Evolutionary conservation across 2,329 filamentous ascomycete species (phyloP), one percentile per base, ranked within the genome.

Genomic region (Aspergillus fumigatus): DNA sequence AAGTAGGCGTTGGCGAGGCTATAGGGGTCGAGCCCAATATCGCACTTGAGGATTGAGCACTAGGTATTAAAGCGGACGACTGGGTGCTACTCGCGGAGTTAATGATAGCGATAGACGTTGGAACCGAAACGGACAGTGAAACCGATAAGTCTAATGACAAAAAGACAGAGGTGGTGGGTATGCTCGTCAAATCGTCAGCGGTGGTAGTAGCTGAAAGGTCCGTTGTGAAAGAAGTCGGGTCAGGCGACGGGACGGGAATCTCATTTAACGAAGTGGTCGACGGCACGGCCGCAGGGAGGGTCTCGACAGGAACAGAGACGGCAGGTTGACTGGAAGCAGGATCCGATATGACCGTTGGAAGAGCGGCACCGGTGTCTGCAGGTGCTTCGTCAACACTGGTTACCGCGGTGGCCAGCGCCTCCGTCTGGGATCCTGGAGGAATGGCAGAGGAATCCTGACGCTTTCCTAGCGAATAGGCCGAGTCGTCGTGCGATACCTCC

Each of bases 161-260:
- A 19, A 32, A 25, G 29, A 21, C 38, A 29, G 43, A 27, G 5
- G 57, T 38, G 6, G 50, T 45, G 21, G 51, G 45, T 26, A 50
- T 50, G 17, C 41, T 45, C n/a, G 57, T 54, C 19, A 35, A 11
- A 21, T 49, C 48, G 35, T 35, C 7, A 38, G 17, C 40, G 40
- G 53, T 54, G 4, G 61, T 61, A 35, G 38, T 50, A n/a, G 32
- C 9, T 1, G 60, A 52, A 23, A 55, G 58, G 38, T 55, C 57
- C 11, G 58, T 51, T 4, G 61, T 56, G 10, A 45, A 51, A 23
- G 57, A 60, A 45, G 53, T 27, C 47, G 50, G 57, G 19, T 27
- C 58, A 14, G 59, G 55, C 11, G 53, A 58, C 10, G 61, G 51
- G 23, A 48, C 48, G 10, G 45, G 21, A 11, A 38, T 38, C 41